A percentile compares a stretch with the other conserved stretches of the same genome.
Evolutionary conservation across 2,329 filamentous ascomycete species (phyloP).

Genomic region (Fusarium transvaalense): DNA sequence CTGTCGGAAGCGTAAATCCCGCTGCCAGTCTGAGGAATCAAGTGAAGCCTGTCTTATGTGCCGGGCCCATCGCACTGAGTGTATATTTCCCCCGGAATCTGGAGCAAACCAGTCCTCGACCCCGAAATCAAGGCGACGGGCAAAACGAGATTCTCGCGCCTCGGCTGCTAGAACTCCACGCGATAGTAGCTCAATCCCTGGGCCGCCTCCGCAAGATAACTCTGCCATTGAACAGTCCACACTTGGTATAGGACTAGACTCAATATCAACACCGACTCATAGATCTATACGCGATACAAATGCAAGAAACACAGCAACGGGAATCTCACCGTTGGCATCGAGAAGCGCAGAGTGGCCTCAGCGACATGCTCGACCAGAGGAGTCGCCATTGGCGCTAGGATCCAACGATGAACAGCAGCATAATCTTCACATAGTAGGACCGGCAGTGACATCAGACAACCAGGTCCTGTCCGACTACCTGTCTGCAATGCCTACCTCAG

Average conservation of each 20-base stretch:
- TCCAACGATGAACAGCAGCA: conserved; percentile 55
- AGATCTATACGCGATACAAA: neutral
- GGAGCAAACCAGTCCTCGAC: conserved; percentile 32
- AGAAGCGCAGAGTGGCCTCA: conserved; percentile 7
- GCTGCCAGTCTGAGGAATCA: conserved; percentile 69
- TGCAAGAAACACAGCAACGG: neutral
- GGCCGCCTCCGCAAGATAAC: neutral
- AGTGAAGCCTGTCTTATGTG: conserved; percentile 68
- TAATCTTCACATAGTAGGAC: conserved; percentile 69
- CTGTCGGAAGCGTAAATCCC: conserved; percentile 71
- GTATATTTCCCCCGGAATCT: conserved; percentile 62
- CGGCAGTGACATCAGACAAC: conserved; percentile 69
- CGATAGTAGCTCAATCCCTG: neutral
- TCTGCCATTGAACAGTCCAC: neutral
- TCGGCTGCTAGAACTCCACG: neutral
- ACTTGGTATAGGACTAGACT: neutral
- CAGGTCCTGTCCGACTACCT: conserved; percentile 72
- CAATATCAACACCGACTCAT: neutral
- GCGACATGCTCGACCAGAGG: conserved; percentile 25
- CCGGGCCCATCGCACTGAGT: conserved; percentile 68
- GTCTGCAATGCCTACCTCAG: conserved; percentile 50
- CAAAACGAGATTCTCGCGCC: conserved; percentile 6
- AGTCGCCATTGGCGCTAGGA: conserved; percentile 48
- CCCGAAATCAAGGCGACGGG: conserved; percentile 27
- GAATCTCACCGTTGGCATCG: neutral